Conservation (phyloP, 1,139 yeast species). For the Debaryomyces psychrophilus region DNA sequence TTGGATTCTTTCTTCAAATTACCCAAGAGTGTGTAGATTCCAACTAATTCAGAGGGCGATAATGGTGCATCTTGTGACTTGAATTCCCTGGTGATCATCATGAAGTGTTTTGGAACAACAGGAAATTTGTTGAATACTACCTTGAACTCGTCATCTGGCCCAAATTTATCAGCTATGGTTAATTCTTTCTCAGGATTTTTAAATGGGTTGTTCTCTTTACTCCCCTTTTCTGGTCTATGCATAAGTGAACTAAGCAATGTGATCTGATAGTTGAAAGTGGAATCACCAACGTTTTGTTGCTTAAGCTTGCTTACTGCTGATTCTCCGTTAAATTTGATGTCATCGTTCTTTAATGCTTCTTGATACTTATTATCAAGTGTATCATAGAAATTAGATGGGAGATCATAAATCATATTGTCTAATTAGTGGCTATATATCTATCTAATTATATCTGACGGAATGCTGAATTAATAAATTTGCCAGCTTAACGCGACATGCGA, state of each 20-base stretch:
- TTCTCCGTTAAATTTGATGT: slow-evolving; percentile 37
- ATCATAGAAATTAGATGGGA: slow-evolving; percentile 32
- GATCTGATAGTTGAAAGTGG: slow-evolving; percentile 30
- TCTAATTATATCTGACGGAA: not conserved
- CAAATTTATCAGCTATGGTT: slow-evolving; percentile 59
- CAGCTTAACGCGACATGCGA: slow-evolving; percentile 5
- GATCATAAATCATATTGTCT: slow-evolving; percentile 22
- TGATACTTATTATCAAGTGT: slow-evolving; percentile 29
- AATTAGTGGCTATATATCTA: slow-evolving; percentile 1
- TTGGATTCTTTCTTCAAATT: slow-evolving; percentile 25
- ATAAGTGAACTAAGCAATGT: slow-evolving; percentile 47
- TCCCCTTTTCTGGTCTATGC: slow-evolving; percentile 58
- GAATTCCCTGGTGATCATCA: slow-evolving; percentile 75
- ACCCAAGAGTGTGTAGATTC: slow-evolving; percentile 55
- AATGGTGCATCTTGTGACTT: slow-evolving; percentile 74
- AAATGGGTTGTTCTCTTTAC: slow-evolving; percentile 65
- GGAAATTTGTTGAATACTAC: slow-evolving; percentile 86
- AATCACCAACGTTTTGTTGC: slow-evolving; percentile 22
- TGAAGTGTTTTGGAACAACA: slow-evolving; percentile 74
- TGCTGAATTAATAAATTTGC: not conserved
- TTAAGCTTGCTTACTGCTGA: slow-evolving; percentile 28
- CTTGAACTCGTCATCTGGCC: slow-evolving; percentile 52
- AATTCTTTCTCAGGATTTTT: slow-evolving; percentile 77
- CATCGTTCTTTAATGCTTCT: slow-evolving; percentile 28
- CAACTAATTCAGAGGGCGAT: slow-evolving; percentile 64